Evolutionary conservation across 306 rosid genomes (phyloP).

Genomic region (Sechiopsis laciniata): DNA sequence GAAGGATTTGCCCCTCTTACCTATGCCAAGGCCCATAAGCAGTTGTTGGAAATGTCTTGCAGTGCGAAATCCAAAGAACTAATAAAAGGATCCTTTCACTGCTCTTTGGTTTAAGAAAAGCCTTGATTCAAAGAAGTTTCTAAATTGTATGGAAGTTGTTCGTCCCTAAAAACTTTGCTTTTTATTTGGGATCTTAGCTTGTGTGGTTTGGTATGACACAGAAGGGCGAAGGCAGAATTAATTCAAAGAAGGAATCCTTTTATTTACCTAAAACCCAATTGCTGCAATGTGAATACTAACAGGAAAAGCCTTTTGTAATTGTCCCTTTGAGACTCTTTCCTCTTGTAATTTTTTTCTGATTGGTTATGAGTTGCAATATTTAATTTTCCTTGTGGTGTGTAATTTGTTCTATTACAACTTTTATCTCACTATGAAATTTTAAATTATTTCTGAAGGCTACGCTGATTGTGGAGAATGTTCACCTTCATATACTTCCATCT

Average conservation of each 20-base stretch:
- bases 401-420: constrained; percentile 5
- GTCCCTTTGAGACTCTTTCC: too few relatives aligned
- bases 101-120: background rate
- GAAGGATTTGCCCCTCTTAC: background rate
- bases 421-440: constrained; percentile 21
- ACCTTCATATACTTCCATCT: constrained; percentile 94
- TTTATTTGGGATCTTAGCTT: constrained; percentile 7
- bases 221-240: background rate
- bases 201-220: background rate
- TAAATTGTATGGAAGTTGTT: background rate
- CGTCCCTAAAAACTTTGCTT: background rate
- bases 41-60: background rate
- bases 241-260: background rate
- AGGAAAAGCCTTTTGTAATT: too few relatives aligned
- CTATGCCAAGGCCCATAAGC: background rate
- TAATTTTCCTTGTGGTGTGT: background rate
- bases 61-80: background rate
- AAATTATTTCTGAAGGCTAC: constrained; percentile 46
- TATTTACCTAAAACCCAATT: background rate
- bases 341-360: background rate
- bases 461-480: constrained; percentile 67
- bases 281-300: too few relatives aligned
- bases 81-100: background rate
- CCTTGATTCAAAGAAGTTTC: too few relatives aligned
- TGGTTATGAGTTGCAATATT: background rate